phyloP scores from a whole-genome alignment of 2,329 filamentous ascomycete species.

The Dactylonectria macrodidyma region DNA sequence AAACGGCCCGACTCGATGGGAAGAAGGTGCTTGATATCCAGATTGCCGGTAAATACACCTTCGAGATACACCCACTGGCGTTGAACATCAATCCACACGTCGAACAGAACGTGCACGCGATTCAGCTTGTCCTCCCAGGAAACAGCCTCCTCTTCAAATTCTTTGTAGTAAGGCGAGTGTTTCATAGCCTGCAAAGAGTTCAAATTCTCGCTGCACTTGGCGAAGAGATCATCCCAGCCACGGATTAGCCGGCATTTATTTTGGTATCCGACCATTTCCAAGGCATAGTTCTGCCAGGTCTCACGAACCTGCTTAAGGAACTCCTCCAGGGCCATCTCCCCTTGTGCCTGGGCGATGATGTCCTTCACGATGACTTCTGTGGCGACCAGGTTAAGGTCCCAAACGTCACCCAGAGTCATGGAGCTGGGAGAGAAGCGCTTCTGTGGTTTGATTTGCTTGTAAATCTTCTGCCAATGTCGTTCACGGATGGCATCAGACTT shows the following conservation, averaged over 20 bases:
- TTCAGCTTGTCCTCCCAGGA: constrained; percentile 99
- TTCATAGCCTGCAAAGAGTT: constrained; percentile 99
- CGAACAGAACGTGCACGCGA: constrained; percentile 95
- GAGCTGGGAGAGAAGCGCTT: constrained; percentile 95
- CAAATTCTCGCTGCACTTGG: constrained; percentile 97
- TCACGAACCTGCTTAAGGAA: constrained; percentile 97
- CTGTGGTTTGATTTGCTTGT: constrained; percentile 92
- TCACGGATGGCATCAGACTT: constrained; percentile 98
- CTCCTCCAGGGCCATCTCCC: constrained; percentile 98
- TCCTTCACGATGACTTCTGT: constrained; percentile 91
- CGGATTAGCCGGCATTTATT: constrained; percentile 98
- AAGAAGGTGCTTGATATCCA: constrained; percentile 97
- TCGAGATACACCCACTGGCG: constrained; percentile 99
- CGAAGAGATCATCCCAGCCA: constrained; percentile 98
- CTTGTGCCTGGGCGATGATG: constrained; percentile 95
- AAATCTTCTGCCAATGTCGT: constrained; percentile 97
- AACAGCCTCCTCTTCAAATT: constrained; percentile 97
- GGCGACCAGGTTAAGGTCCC: constrained; percentile 92
- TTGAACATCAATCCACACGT: constrained; percentile 99
- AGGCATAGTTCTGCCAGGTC: constrained; percentile 94
- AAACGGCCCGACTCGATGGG: constrained; percentile 97
- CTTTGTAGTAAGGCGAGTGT: constrained; percentile 99
- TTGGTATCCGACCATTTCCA: constrained; percentile 97
- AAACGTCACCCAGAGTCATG: constrained; percentile 98
- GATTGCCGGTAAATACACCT: constrained; percentile 98